Conservation (phyloP, 2,329 filamentous ascomycete species). For the Alternaria viburni region DNA sequence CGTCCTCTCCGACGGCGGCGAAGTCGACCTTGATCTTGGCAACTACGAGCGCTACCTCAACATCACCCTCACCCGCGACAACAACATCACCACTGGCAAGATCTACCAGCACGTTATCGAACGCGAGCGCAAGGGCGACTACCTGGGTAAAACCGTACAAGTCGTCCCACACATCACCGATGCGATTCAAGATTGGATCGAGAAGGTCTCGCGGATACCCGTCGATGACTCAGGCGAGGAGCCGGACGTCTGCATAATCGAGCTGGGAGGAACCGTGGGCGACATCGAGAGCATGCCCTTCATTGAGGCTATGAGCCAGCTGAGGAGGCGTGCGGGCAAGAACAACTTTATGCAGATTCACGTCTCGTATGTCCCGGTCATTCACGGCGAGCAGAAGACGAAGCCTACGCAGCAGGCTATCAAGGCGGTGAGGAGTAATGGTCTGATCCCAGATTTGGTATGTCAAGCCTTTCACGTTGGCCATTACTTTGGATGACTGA, state of each 20-base stretch:
- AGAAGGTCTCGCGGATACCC: conserved; percentile 81
- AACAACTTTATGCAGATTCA: conserved; percentile 88
- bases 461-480: conserved; percentile 16
- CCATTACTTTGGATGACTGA: neutral
- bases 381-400: conserved; percentile 84
- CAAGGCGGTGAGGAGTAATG: conserved; percentile 80
- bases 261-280: conserved; percentile 72
- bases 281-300: conserved; percentile 90
- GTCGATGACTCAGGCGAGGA: conserved; percentile 83
- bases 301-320: conserved; percentile 82
- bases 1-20: conserved; percentile 82
- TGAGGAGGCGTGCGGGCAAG: conserved; percentile 73
- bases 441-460: conserved; percentile 67
- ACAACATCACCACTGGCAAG: conserved; percentile 98
- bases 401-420: conserved; percentile 96
- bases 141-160: conserved; percentile 87
- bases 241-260: conserved; percentile 92
- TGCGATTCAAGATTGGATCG: conserved; percentile 91
- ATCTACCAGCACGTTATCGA: conserved; percentile 91
- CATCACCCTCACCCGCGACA: conserved; percentile 80
- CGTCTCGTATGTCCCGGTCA: conserved; percentile 85
- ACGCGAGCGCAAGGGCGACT: conserved; percentile 73
- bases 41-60: conserved; percentile 84
- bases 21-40: conserved; percentile 75
- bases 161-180: conserved; percentile 92